Evolutionary conservation across 2,329 filamentous ascomycete species (phyloP), one percentile per base, ranked within the genome.

Genomic region (Septoria linicola): DNA sequence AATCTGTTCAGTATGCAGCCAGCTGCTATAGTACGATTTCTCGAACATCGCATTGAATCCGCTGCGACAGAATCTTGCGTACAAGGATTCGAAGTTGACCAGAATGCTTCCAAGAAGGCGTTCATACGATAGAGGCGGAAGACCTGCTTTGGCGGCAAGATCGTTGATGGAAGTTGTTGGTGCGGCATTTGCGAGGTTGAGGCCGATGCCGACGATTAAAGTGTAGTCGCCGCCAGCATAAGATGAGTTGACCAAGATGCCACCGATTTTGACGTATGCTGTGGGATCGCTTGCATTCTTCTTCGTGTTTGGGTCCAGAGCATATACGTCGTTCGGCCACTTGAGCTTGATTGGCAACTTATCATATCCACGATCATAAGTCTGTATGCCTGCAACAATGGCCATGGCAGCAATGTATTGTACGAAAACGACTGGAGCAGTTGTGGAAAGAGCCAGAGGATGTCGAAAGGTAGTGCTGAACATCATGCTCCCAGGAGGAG

Each of bases 351-450:
- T 79, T 0, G 88, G 88, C 3, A 97, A 70, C 0, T 82, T 76
- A 4, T 81, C 77, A 69, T 95, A 97, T 6, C 85, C 88, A 14
- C 51, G 50, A 41, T 85, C 89, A 65, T 97, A 97, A 20, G 77
- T 79, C 57, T 88, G 85, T 56, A 97, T 84, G 0, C 89, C 92
- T 55, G 88, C 81, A 2, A 95, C 86, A 35, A 92, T 87, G 34
- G 93, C 91, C 39, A 99, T 81, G 1, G 90, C 91, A 0, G 89
- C 84, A 11, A 99, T 80, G 67, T 99, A 99, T 69, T 97, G 93
- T 21, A 97, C 78, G 70, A 99, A 97, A 0, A 96, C 85, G 8
- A 97, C 85, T 0, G 93, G 91, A 0, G 88, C 87, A 1, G 78
- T 81, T 36, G 80, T 76, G 7, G 84, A 85, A 7, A 93, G 79